Evolutionary conservation across 768 basidiomycete species (phyloP).

Genomic region (Mrakia blollopis): DNA sequence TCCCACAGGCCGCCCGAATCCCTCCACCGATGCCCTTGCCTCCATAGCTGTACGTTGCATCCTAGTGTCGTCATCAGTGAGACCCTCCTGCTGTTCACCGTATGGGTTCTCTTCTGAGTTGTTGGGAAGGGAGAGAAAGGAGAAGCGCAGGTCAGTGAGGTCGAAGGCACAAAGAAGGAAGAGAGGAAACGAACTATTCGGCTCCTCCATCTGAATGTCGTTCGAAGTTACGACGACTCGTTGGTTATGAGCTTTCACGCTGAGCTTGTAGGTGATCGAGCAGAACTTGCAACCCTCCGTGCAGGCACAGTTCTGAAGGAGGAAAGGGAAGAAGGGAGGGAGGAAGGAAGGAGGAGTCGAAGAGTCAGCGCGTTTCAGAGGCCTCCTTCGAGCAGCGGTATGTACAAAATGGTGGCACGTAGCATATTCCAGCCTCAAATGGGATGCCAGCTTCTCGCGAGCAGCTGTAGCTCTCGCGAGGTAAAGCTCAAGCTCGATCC

Average conservation of each 20-base stretch:
- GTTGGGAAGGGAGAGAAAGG: no score
- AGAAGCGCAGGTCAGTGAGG: not conserved
- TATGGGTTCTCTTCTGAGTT: conserved; percentile 17
- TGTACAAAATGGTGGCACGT: no score
- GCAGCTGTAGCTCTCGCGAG: no score
- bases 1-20: conserved; percentile 77
- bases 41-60: conserved; percentile 1
- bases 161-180: not conserved
- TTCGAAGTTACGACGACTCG: conserved; percentile 81
- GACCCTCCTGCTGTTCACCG: not conserved
- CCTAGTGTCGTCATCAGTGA: not conserved
- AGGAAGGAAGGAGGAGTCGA: not conserved
- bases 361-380: conserved; percentile 9
- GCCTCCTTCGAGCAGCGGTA: no score
- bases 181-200: not conserved
- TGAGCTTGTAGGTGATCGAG: conserved; percentile 73
- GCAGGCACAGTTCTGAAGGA: conserved; percentile 80
- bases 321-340: not conserved
- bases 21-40: conserved; percentile 53
- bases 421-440: no score
- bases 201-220: conserved; percentile 48
- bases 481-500: no score
- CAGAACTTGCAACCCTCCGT: conserved; percentile 76
- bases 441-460: no score
- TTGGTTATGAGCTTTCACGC: conserved; percentile 51